These are phyloP conservation scores for Manihot esculenta DNA, from an alignment of 441 rosid genomes.

Conservation along the genomic window DNA sequence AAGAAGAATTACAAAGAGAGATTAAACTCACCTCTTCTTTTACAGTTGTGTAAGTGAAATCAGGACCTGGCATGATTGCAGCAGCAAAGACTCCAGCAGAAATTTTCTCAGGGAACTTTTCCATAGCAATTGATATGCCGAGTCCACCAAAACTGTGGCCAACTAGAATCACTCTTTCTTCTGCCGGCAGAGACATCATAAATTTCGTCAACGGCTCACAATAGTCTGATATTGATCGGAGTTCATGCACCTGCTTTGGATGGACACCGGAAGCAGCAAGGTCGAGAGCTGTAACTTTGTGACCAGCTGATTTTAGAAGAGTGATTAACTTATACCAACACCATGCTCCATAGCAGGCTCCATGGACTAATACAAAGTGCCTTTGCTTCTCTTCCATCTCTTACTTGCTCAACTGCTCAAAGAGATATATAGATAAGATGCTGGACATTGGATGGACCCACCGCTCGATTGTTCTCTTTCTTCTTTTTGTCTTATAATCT, in stretches of 20 bases:
- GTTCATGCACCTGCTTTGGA: slow-evolving; percentile 40
- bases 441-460: too few species aligned
- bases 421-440: too few species aligned
- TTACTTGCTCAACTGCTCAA: too few species aligned
- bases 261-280: slow-evolving; percentile 41
- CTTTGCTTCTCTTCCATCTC: not conserved
- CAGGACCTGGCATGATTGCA: slow-evolving; percentile 36
- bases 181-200: slow-evolving; percentile 20
- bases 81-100: slow-evolving; percentile 31
- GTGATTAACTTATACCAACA: slow-evolving; percentile 60
- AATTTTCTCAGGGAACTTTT: slow-evolving; percentile 38
- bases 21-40: slow-evolving; percentile 22
- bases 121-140: slow-evolving; percentile 39
- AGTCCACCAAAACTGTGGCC: slow-evolving; percentile 40
- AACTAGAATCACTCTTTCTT: slow-evolving; percentile 32
- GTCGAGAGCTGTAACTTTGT: slow-evolving; percentile 45
- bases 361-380: slow-evolving; percentile 59
- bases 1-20: too few species aligned
- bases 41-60: not conserved
- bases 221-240: slow-evolving; percentile 47
- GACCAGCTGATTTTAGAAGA: slow-evolving; percentile 41
- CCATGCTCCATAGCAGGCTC: slow-evolving; percentile 66
- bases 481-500: too few species aligned
- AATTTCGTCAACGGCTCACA: slow-evolving; percentile 42
- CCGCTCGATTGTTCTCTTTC: too few species aligned